Evolutionary conservation across 805 yeast species (phyloP), one percentile per base, ranked within the genome.

Genomic region (Wickerhamomyces sydowiorum): DNA sequence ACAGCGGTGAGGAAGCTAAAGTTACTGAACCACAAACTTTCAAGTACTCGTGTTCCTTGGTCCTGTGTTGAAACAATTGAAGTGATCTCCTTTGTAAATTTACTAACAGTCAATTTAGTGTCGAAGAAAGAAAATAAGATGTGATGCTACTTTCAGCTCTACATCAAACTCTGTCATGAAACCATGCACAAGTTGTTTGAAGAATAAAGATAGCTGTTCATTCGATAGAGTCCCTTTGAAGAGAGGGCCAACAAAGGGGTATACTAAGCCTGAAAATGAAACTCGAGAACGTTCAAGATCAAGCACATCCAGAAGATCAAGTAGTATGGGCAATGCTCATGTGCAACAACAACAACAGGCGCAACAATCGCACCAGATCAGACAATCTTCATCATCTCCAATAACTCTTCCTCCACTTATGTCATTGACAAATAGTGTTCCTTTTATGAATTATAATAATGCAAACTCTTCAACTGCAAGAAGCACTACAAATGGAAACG

Each of bases 231-330:
- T 80, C 2, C 95, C 90, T 0, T 58, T 85, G 57, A 85, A 85
- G 52, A 64, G 95, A 50, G 95, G 95, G 0, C 95, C 95, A 0
- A 72, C 83, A 1, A 85, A 83, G 53, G 91, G 91, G 1, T 81
- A 76, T 49, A 66, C 70, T 35, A 36, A 48, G 45, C 22, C 37
- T 10, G 42, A 24, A 8, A 25, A 21, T n/a, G 70, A 64, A 41
- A 70, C 67, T 2, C n/a, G 31, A 15, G 36, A 30, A 19, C 28
- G 32, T 28, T 31, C 31, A 36, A 41, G 28, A 36, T 25, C 44
- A 21, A 45, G 44, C 19, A 43, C 49, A 14, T 43, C 52, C 6
- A 46, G 49, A 32, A 32, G 35, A 32, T 32, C 35, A 18, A 32
- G 35, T 13, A 32, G 35, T 12, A 32, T 32, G 22, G 19, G 35